Evolutionary conservation across 2,329 filamentous ascomycete genomes (phyloP), one percentile per base, ranked within the genome.

Genomic region (Chaetomiaceae sp.): DNA sequence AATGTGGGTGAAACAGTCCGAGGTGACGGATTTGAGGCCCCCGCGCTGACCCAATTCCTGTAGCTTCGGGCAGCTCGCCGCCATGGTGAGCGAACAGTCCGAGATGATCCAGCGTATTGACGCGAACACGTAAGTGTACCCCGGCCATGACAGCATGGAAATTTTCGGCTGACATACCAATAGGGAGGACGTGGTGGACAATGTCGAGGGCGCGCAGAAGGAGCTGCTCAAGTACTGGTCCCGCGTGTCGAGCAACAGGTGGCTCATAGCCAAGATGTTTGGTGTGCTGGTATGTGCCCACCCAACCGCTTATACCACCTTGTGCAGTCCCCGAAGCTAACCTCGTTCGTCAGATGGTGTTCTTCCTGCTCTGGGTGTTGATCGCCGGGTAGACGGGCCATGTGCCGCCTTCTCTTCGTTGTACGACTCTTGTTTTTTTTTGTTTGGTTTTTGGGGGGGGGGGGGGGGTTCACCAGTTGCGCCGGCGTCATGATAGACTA

Each of bases 81-180:
- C 88, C 56, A 97, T 98, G 93, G 93, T 98, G 24, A 88, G 86
- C 45, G 91, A 98, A 65, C 93, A 98, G 69, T 88, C 87, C 51
- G 93, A 96, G 68, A 95, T 95, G 85, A 95, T 98, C 55, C 88
- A 97, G 68, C 78, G 91, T 40, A 96, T 96, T 61, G 91, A 97
- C 60, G 91, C 91, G 55, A 96, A 97, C 66, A 59, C 57, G 57
- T 59, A 51, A 45, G 56, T 49, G 30, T 10, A 19, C 4, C 15
- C 33, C 10, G 2, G 15, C 20, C 12, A n/a, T 34, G 19, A 8
- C 14, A 12, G 4, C 17, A 32, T 9, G 18, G 32, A 14, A 2
- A 7, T n/a, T 10, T 29, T 22, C 19, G 33, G 54, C 53, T 38
- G 53, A 48, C 12, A 5, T 15, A 5, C 9, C 26, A 24, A 18